phyloP scores from a whole-genome alignment of 2,329 filamentous ascomycete species.

The Colletotrichum sp. region DNA sequence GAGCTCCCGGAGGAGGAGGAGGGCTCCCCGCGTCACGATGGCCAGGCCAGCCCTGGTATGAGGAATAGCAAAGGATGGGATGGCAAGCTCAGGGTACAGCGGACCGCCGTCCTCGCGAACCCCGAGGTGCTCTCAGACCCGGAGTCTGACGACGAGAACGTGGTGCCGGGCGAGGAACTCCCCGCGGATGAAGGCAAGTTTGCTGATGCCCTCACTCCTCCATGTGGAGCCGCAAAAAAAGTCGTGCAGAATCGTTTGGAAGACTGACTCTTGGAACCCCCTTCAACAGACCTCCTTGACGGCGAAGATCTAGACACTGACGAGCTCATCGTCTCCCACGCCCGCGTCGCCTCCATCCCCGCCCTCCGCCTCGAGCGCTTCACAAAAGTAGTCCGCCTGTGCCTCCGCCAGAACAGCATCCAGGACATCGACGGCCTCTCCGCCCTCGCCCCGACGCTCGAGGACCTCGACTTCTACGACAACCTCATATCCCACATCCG shows the following conservation, averaged over 20 bases:
- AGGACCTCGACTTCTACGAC: conserved; percentile 94
- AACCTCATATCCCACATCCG: conserved; percentile 90
- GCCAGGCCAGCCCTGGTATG: conserved; percentile 50
- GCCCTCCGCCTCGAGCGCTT: conserved; percentile 86
- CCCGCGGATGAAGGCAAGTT: conserved; percentile 77
- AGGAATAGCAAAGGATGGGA: conserved; percentile 78
- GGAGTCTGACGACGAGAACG: conserved; percentile 76
- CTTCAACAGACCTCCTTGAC: conserved; percentile 53
- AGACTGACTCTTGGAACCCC: too few species aligned
- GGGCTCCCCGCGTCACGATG: conserved; percentile 41
- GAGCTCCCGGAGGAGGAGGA: conserved; percentile 50
- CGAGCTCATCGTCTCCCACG: conserved; percentile 91
- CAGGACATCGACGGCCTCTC: conserved; percentile 78
- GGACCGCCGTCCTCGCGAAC: conserved; percentile 72
- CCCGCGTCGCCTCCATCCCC: conserved; percentile 78
- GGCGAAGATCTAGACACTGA: conserved; percentile 65
- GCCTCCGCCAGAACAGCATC: conserved; percentile 92
- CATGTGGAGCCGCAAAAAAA: not conserved
- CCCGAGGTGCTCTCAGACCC: conserved; percentile 84
- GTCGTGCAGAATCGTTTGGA: not conserved
- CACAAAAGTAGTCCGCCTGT: conserved; percentile 75
- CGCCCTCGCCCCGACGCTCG: conserved; percentile 67
- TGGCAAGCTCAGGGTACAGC: conserved; percentile 79
- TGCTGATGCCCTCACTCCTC: not conserved
- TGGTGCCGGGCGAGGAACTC: conserved; percentile 75